A percentile compares a stretch with the other conserved stretches of the same genome.
These are phyloP conservation scores for Volutella citrinella DNA, from an alignment of 2,329 filamentous ascomycete species.

Conservation along the genomic window DNA sequence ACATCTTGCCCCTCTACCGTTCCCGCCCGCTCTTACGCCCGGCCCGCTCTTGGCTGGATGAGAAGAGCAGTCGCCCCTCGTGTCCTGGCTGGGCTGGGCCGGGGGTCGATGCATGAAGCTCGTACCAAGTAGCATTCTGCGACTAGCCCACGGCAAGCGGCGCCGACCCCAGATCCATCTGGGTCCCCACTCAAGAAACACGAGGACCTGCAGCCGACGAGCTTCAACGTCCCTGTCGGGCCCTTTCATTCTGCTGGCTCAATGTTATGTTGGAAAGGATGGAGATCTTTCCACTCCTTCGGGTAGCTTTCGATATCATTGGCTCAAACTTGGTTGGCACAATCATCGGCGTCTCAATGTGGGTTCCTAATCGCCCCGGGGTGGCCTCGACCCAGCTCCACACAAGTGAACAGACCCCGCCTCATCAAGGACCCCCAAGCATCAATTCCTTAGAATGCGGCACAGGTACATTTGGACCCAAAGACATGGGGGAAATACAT, in stretches of 20 bases:
- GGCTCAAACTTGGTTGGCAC: slow-evolving; percentile 19
- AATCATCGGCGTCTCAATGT: slow-evolving; percentile 16
- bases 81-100: too few species aligned
- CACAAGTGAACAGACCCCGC: slow-evolving; percentile 1
- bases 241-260: slow-evolving; percentile 13
- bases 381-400: too few species aligned
- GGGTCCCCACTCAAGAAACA: slow-evolving; percentile 19
- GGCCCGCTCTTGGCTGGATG: slow-evolving; percentile 7
- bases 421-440: too few species aligned
- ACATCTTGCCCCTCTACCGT: slow-evolving; percentile 6
- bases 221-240: slow-evolving; percentile 14
- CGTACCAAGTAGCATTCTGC: slow-evolving; percentile 11
- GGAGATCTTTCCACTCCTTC: slow-evolving; percentile 21
- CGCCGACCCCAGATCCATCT: slow-evolving; percentile 16
- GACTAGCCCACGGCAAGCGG: slow-evolving; percentile 19
- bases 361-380: too few species aligned
- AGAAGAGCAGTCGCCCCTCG: slow-evolving; percentile 10
- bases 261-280: slow-evolving; percentile 14
- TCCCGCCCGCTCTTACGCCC: slow-evolving; percentile 7
- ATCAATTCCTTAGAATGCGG: too few species aligned
- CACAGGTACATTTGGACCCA: slow-evolving; percentile 1
- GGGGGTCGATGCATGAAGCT: slow-evolving; percentile 13
- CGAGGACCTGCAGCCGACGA: slow-evolving; percentile 18
- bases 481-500: too few species aligned
- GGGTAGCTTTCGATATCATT: slow-evolving; percentile 28